Base-by-base conservation (phyloP, 1,284 basidiomycete species). In the Phenoliferia sp. region DNA sequence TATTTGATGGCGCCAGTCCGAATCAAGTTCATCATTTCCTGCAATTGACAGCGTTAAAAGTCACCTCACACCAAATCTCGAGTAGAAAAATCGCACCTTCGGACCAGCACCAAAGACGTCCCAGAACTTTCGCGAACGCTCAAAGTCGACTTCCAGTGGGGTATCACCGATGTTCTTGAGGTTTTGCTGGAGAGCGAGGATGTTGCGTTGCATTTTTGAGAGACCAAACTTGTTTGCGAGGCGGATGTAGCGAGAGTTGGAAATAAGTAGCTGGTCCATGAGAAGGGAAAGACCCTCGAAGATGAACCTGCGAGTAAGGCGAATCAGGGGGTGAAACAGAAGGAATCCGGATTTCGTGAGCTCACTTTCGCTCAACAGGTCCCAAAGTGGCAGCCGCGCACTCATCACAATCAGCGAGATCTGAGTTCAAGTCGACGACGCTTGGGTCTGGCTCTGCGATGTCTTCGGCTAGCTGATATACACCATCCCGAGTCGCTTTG, bases 101-200 rank as follows among this genome's bases (percentile, higher is more conserved):
- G 94, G 92, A 5, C 87, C 84, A 16, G 85, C 76, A 54, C 83
- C 83, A 77, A 90, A 94, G 63, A 96, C 78, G 19, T 87, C 84
- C 81, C 92, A 98, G 79, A 93, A 96, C 57, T 83, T 83, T 73
- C 90, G 87, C 4, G 87, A 89, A 28, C 86, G 84, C 62, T 89
- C 85, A 69, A 98, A 88, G 69, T 89, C 86, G 6, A 86, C 85
- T 65, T 86, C 84, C 63, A 84, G 82, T 59, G 82, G 81, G 65
- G 85, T 84, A 62, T 76, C 75, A 34, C 86, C 84, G 62, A 94
- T 85, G 12, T 88, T 88, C 76, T 92, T 92, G 73, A 97, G 84
- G 74, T 91, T 90, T 78, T 99, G 95, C 78, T 96, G 94, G 31
- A 99, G 83, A 17, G 94, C 90, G 31, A 94, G 83, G 57, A 97